Percentiles rank a stretch among this genome's conserved stretches.
Evolutionary conservation across 495 filamentous ascomycete genomes (phyloP).

Genomic region (Articulospora tetracladia): DNA sequence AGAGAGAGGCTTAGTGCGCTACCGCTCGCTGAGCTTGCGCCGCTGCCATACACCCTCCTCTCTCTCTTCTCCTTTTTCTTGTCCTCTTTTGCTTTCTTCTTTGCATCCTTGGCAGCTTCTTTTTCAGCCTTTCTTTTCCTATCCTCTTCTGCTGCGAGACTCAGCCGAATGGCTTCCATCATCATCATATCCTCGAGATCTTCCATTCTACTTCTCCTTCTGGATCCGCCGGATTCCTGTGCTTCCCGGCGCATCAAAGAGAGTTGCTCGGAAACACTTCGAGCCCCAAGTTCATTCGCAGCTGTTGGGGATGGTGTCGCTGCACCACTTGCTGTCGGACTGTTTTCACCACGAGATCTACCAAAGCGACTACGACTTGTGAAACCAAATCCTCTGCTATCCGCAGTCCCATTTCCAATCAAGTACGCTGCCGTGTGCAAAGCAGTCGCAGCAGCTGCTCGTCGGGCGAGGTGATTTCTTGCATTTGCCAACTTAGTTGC

Average conservation of each 20-base stretch:
- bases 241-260: slow-evolving; percentile 14
- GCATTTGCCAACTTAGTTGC: slow-evolving; percentile 82
- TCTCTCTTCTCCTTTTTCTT: slow-evolving; percentile 65
- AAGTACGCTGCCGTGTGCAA: slow-evolving; percentile 93
- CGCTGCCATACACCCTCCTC: slow-evolving; percentile 41
- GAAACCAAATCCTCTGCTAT: slow-evolving; percentile 35
- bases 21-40: slow-evolving; percentile 44
- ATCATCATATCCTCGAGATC: slow-evolving; percentile 98
- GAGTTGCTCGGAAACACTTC: slow-evolving; percentile 25
- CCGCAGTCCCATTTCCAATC: slow-evolving; percentile 55
- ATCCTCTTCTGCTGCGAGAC: slow-evolving; percentile 87
- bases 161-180: slow-evolving; percentile 89
- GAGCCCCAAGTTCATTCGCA: slow-evolving; percentile 22
- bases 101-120: slow-evolving; percentile 72
- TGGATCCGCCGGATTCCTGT: slow-evolving; percentile 26
- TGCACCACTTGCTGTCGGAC: slow-evolving; percentile 25
- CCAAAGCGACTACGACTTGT: slow-evolving; percentile 23
- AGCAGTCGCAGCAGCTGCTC: slow-evolving; percentile 91
- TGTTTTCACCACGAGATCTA: slow-evolving; percentile 22
- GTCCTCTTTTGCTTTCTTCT: slow-evolving; percentile 78
- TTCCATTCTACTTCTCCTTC: slow-evolving; percentile 66
- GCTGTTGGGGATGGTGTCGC: slow-evolving; percentile 27
- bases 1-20: slow-evolving; percentile 45
- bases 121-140: slow-evolving; percentile 74
- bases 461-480: slow-evolving; percentile 74